Evolutionary conservation across 306 rosid species (phyloP), one percentile per base, ranked within the genome.

Genomic region (Vicia faba): DNA sequence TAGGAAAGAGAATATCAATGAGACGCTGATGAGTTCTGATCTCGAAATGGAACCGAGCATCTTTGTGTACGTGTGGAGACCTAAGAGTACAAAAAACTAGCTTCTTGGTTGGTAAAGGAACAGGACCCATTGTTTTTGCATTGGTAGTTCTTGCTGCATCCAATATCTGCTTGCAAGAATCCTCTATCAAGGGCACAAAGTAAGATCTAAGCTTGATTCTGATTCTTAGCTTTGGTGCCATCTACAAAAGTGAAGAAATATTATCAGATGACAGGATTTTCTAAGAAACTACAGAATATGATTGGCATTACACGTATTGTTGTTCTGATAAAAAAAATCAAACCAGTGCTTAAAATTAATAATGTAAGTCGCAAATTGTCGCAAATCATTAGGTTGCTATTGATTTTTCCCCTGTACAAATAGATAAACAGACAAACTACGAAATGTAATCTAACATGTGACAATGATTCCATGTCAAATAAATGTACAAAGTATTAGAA

Each of bases 101-200:
- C 73, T 76, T 93, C 83, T 93, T 93, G 23, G 97, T 93, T 43
- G 99, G 99, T 19, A 93, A 79, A n/a, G 99, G 99, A 31, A 93
- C 99, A 7, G 99, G 99, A 72, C 99, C 99, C 95, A 93, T 88
- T 14, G 96, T 90, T 84, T 90, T 93, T 14, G 99, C 99, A 58
- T 90, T 93, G 31, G 96, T 88, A 66, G 60, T 93, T 82, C 86
- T 84, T 39, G 99, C 99, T 55, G 97, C 95, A 51, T 93, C 97
- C 82, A 90, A 29, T 80, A 90, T 90, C 85, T 93, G 97, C 90
- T 93, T 93, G 88, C 97, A 93, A 5, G 99, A 89, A 79, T 93
- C 99, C 84, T 93, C 99, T 54, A 93, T 88, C 71, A 93, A 78
- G 11, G 87, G 84, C 53, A 86, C 97, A 86, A 90, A 90, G 78